Base-by-base conservation (phyloP, 805 yeast species). In the Saturnispora halmiae region DNA sequence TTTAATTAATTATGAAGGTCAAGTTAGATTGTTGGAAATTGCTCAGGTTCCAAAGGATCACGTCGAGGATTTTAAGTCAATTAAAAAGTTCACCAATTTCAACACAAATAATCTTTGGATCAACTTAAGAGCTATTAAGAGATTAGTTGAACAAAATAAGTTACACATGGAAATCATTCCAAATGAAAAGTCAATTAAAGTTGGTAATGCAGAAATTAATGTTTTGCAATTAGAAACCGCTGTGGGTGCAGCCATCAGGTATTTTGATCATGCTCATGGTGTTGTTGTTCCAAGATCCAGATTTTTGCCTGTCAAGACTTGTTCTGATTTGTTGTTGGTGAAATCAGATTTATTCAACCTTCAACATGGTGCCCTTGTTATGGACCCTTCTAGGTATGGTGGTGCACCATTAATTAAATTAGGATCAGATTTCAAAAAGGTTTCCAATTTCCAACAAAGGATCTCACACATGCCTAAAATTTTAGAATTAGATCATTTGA, bases 21-120 rank as follows among this genome's bases (percentile, higher is more conserved):
- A 82, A 59, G 95, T 92, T 45, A 79, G 96, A 65, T 75, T 92
- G 59, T 75, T 92, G 55, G 97, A 92, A 67, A 90, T 92, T 54
- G 96, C 96, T 31, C 98, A 90, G 71, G 98, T 90, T 48, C 97
- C 97, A 62, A 88, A 88, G 65, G 96, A 87, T 63, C 97, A 90
- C 61, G 90, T 86, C 47, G 97, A 92, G 70, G 98, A 90, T 60
- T 90, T 90, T 74, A 90, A 92, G 69, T 82, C 94, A 44, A 92
- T 92, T 69, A 92, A 94, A 70, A 92, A 92, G 68, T 92, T 92
- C 73, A 90, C 86, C 65, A 87, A 92, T 70, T 92, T 92, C 76
- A 92, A 92, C 75, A 92, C 98, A 48, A 92, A 92, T 67, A 92
- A 92, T 68, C 72, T 92, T 66, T 92, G 98, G 98, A 87, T 92